Evolutionary conservation across 306 rosid species (phyloP).

Genomic region (Senna siamea): DNA sequence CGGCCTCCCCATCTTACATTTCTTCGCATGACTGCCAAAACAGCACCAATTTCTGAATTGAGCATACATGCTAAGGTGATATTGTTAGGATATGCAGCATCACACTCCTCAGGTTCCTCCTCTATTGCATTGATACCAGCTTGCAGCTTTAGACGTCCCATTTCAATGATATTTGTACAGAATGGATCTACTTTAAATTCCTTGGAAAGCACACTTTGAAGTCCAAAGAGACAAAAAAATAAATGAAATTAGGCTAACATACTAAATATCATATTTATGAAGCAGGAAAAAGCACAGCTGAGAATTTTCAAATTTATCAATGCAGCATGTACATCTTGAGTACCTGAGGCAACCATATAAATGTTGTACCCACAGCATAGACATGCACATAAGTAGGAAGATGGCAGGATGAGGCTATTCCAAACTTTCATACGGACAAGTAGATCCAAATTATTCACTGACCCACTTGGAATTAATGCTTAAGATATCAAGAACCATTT

Average conservation of each 20-base stretch:
- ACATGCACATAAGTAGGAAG: not conserved
- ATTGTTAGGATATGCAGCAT: conserved; percentile 59
- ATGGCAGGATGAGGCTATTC: not conserved
- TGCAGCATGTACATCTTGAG: conserved; percentile 22
- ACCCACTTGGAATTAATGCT: not conserved
- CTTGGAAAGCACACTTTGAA: not conserved
- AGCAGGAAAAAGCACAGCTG: not conserved
- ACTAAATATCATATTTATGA: conserved; percentile 11
- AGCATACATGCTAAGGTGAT: conserved; percentile 86
- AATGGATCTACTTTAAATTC: conserved; percentile 23
- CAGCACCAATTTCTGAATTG: conserved; percentile 94
- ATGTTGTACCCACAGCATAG: not conserved
- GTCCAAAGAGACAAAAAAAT: conserved; percentile 6
- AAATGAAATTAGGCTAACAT: conserved; percentile 28
- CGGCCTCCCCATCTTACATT: conserved; percentile 96
- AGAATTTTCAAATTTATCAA: conserved; percentile 9
- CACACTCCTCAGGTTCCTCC: conserved; percentile 91
- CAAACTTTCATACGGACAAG: not conserved
- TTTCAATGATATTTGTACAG: conserved; percentile 25
- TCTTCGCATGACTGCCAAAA: conserved; percentile 95
- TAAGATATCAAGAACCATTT: not conserved
- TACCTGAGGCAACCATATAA: not conserved
- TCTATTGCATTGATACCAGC: conserved; percentile 76
- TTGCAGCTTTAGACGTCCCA: conserved; percentile 88
- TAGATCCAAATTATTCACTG: conserved; percentile 21